A percentile compares a stretch with the other conserved stretches of the same genome.
These are phyloP conservation scores for Acorus gramineus DNA, from an alignment of 106 monocot species.

Conservation along the genomic window DNA sequence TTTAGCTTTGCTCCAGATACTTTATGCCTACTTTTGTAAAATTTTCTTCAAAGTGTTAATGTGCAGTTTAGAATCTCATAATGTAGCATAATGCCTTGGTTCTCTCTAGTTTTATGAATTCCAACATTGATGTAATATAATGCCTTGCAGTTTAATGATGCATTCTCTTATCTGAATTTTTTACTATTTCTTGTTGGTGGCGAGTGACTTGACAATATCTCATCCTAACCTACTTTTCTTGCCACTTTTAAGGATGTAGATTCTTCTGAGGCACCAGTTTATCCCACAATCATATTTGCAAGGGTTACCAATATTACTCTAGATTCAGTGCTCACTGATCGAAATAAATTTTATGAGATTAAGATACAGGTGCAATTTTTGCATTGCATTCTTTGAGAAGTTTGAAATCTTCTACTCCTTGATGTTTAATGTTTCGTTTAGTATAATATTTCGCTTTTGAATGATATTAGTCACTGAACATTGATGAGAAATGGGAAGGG, in stretches of 20 bases:
- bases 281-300: slow-evolving; percentile 29
- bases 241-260: slow-evolving; percentile 12
- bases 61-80: no score
- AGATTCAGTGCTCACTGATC: slow-evolving; percentile 40
- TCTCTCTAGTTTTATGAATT: no score
- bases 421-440: neutral
- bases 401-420: no score
- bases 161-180: neutral
- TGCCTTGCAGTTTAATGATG: no score
- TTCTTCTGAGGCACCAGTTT: slow-evolving; percentile 17
- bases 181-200: slow-evolving; percentile 3
- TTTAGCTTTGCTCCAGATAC: neutral
- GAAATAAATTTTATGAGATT: slow-evolving; percentile 26
- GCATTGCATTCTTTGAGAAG: neutral
- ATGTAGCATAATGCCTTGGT: no score
- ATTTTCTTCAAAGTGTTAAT: neutral
- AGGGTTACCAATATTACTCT: slow-evolving; percentile 43
- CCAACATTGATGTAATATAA: no score
- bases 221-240: neutral
- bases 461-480: slow-evolving; percentile 54
- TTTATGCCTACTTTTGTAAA: neutral
- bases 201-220: neutral
- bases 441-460: neutral
- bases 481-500: slow-evolving; percentile 88
- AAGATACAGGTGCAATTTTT: slow-evolving; percentile 42